Percentiles rank a stretch among this genome's conserved stretches.
phyloP scores from a whole-genome alignment of 1,284 basidiomycete genomes.

The Apiotrichum brassicae region DNA sequence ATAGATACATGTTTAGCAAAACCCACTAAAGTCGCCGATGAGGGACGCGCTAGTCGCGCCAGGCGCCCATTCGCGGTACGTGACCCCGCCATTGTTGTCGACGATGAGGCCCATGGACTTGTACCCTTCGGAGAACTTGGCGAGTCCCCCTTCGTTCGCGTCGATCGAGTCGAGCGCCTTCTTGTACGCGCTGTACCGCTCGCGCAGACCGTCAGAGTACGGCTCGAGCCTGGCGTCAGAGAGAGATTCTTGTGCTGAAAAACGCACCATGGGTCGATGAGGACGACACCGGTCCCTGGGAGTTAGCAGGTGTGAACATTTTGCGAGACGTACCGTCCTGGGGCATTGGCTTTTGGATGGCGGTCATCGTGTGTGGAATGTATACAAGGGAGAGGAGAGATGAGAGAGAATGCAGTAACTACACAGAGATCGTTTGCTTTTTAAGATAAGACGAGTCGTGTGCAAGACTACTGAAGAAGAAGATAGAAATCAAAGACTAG shows the following conservation, averaged over 20 bases:
- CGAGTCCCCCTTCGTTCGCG: conserved; percentile 76
- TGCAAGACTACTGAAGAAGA: no score
- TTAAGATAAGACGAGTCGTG: no score
- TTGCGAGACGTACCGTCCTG: conserved; percentile 5
- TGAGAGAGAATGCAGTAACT: no score
- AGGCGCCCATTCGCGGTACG: conserved; percentile 94
- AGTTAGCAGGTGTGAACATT: neutral
- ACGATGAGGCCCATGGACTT: conserved; percentile 77
- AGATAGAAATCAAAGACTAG: no score
- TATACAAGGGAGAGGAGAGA: no score
- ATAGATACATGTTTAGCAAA: neutral
- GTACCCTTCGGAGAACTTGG: conserved; percentile 81
- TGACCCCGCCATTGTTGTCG: conserved; percentile 60
- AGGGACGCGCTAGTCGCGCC: conserved; percentile 74
- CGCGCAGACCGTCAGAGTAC: conserved; percentile 62
- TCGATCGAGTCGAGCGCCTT: conserved; percentile 70
- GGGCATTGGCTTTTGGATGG: no score
- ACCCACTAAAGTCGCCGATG: conserved; percentile 94
- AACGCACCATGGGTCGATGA: conserved; percentile 41
- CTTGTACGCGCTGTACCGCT: conserved; percentile 64
- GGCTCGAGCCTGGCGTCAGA: conserved; percentile 58
- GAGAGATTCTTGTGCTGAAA: neutral
- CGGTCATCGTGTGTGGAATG: no score
- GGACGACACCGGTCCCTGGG: conserved; percentile 39
- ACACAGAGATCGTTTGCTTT: no score